Evolutionary conservation across 2,329 filamentous ascomycete species (phyloP), one percentile per base, ranked within the genome.

Genomic region (Clonostachys solani): DNA sequence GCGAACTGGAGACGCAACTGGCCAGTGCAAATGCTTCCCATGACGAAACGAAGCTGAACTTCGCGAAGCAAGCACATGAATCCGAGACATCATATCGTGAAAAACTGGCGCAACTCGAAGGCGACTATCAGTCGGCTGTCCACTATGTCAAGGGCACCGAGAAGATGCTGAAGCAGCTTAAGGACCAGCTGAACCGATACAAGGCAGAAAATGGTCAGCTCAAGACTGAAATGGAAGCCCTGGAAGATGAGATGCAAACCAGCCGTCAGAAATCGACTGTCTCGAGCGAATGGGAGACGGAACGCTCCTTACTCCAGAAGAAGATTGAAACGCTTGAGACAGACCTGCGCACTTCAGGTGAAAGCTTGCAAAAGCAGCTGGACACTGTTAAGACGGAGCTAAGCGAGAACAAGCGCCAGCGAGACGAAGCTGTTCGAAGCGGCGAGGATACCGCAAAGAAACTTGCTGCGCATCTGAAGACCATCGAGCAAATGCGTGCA

Each of bases 101-200:
- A 64, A 96, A 96, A 66, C 78, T 99, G 45, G 82, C 89, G 49
- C 92, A 96, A 62, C 82, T 99, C 33, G 92, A 97, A 68, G 95
- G 92, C 62, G 94, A 99, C 65, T 96, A 99, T 64, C 91, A 96
- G 66, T 96, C 94, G 40, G 92, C 94, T 15, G 92, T 97, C 44
- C 94, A 96, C 67, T 99, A 99, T 61, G 89, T 99, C 56, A 95
- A 96, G 68, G 94, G 94, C 49, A 97, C 94, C 2, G 94, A 99
- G 69, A 97, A 96, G 78, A 96, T 99, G 91, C 81, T 99, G 43
- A 92, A 94, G 68, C 92, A 95, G 66, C 92, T 99, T 78, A 97
- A 97, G 73, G 91, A 96, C 60, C 94, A 99, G 69, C 77, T 99
- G n/a, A 78, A 87, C 47, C 89, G 91, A 49, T 94, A 95, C 70